Evolutionary conservation across 2,329 filamentous ascomycete genomes (phyloP).

Genomic region (Albophoma yamanashiensis): DNA sequence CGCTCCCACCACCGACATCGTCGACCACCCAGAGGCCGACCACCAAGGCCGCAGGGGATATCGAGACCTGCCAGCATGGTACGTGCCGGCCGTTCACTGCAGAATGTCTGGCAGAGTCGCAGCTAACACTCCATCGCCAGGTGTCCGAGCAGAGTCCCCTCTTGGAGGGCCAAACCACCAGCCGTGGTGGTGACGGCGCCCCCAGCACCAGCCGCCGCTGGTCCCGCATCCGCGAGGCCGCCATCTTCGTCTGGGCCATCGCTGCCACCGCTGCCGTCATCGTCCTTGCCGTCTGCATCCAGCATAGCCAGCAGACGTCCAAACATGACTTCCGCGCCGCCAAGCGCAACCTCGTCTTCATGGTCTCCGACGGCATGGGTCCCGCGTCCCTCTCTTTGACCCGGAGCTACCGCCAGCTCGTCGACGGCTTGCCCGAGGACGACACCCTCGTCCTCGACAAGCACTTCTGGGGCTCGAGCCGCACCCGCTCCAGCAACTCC

Average conservation of each 20-base stretch:
- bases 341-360: constrained; percentile 94
- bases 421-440: constrained; percentile 59
- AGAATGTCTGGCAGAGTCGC: not conserved
- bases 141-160: constrained; percentile 33
- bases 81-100: not conserved
- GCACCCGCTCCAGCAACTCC: constrained; percentile 74
- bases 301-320: constrained; percentile 52
- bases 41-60: not conserved
- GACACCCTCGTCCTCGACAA: constrained; percentile 73
- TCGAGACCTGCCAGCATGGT: constrained; percentile 1
- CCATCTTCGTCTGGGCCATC: constrained; percentile 73
- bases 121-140: constrained; percentile 10
- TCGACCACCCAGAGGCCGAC: not conserved
- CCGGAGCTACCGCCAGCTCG: constrained; percentile 72
- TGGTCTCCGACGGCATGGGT: constrained; percentile 99
- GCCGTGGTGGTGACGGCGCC: constrained; percentile 2
- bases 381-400: constrained; percentile 84
- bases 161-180: constrained; percentile 21
- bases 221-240: constrained; percentile 53
- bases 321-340: constrained; percentile 30
- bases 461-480: constrained; percentile 81
- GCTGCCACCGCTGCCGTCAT: constrained; percentile 70
- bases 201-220: constrained; percentile 12
- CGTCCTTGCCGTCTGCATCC: constrained; percentile 65
- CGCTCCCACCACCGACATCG: not conserved